Conservation (phyloP, 2,329 filamentous ascomycete genomes). For the Xylariaceae sp. region DNA sequence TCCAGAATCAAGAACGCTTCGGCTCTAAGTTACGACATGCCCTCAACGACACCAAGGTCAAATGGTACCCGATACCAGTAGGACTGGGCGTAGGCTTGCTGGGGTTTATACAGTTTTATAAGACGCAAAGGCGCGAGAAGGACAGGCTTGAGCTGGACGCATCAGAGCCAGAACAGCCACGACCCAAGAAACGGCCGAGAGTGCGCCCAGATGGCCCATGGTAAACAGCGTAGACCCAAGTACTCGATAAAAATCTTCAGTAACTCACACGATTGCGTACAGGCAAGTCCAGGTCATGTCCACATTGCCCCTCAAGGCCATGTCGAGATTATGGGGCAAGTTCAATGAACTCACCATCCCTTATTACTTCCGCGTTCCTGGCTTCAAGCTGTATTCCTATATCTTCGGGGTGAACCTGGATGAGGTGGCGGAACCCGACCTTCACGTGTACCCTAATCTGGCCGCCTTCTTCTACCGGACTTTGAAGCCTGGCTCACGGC, state of each 20-base stretch:
- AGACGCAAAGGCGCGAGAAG: slow-evolving; percentile 55
- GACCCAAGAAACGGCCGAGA: slow-evolving; percentile 49
- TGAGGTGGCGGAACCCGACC: slow-evolving; percentile 82
- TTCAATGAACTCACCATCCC: slow-evolving; percentile 89
- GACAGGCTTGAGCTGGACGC: slow-evolving; percentile 46
- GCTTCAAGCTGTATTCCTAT: slow-evolving; percentile 86
- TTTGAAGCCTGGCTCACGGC: slow-evolving; percentile 80
- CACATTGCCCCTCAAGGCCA: slow-evolving; percentile 81
- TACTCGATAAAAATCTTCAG: background rate
- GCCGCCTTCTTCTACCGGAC: slow-evolving; percentile 96
- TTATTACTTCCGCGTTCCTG: slow-evolving; percentile 79
- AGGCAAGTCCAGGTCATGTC: slow-evolving; percentile 91
- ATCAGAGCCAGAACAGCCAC: slow-evolving; percentile 36
- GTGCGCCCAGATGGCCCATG: slow-evolving; percentile 82
- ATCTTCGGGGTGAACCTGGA: slow-evolving; percentile 87
- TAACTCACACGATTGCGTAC: slow-evolving; percentile 15
- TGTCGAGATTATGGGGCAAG: slow-evolving; percentile 81
- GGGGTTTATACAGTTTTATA: slow-evolving; percentile 78
- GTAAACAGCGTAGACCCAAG: slow-evolving; percentile 36
- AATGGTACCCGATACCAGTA: slow-evolving; percentile 89
- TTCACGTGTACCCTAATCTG: slow-evolving; percentile 86
- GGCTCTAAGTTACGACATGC: slow-evolving; percentile 47
- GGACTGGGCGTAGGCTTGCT: slow-evolving; percentile 80
- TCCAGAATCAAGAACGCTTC: slow-evolving; percentile 38
- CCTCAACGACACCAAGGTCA: slow-evolving; percentile 52